These are phyloP conservation scores for Trichoderma cornu-damae DNA, from an alignment of 2,329 filamentous ascomycete species.

Conservation along the genomic window DNA sequence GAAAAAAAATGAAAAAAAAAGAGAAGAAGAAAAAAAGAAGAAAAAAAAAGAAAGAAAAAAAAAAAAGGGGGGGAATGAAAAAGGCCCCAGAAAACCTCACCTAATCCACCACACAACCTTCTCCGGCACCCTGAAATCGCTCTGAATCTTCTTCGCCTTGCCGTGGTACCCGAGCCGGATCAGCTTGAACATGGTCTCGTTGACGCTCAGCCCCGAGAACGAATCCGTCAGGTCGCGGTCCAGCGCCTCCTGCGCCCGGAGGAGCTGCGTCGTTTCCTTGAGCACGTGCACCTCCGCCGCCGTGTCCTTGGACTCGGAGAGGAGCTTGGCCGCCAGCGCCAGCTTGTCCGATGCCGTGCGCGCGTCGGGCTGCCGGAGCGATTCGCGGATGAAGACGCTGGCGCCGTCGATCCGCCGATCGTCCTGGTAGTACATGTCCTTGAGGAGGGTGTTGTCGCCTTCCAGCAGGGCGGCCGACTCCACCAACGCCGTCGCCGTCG, in stretches of 20 bases:
- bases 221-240: slow-evolving; percentile 74
- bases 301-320: slow-evolving; percentile 77
- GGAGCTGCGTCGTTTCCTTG: slow-evolving; percentile 71
- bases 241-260: slow-evolving; percentile 81
- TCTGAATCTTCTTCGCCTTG: slow-evolving; percentile 79
- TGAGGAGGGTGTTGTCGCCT: slow-evolving; percentile 73
- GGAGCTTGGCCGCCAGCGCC: slow-evolving; percentile 74
- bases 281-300: slow-evolving; percentile 68
- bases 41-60: slow-evolving; percentile 17
- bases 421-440: slow-evolving; percentile 96
- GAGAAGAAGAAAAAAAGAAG: background rate
- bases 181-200: slow-evolving; percentile 88
- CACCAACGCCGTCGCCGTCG: slow-evolving; percentile 81
- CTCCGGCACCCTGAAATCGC: slow-evolving; percentile 88
- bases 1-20: too few species aligned
- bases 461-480: slow-evolving; percentile 71
- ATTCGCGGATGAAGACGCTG: slow-evolving; percentile 79
- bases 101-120: slow-evolving; percentile 83
- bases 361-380: slow-evolving; percentile 65
- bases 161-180: slow-evolving; percentile 76
- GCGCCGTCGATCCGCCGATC: slow-evolving; percentile 85
- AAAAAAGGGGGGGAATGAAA: too few species aligned
- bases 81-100: too few species aligned
- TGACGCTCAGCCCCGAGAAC: slow-evolving; percentile 79
- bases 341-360: slow-evolving; percentile 77